Base-by-base conservation (phyloP, 768 basidiomycete genomes). In the Cyathus striatus region DNA sequence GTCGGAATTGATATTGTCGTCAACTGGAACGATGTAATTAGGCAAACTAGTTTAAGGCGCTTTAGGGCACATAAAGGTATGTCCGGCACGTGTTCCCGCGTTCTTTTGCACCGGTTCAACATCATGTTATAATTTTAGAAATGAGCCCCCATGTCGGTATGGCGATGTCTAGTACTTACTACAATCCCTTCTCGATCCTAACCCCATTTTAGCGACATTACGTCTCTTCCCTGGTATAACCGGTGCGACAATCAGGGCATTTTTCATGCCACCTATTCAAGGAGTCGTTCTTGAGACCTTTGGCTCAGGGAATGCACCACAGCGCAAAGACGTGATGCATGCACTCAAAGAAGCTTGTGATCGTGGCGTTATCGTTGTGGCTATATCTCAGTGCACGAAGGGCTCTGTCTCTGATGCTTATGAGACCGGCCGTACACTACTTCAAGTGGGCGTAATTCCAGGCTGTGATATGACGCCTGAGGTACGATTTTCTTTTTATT, bases 401-500 rank as follows among this genome's bases (percentile, higher is more conserved):
- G 94, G 94, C 6, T 75, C 84, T 3, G 93, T 97, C 6, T 86
- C 84, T 6, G 81, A 86, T 53, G 81, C 83, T 13, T 94, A 94
- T 51, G 82, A 87, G 63, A 85, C 86, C 10, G 90, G 87, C 3
- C 69, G 83, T 50, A 75, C 76, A 2, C 68, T 93, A 17, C 65
- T 81, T 24, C 72, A 79, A 37, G 74, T 68, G n/a, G 91, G 92
- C 0, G 83, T 94, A 16, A 76, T 93, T 10, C 75, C 88, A 0
- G 92, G 92, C 5, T 80, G 79, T 21, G 93, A 96, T 60, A 94
- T 95, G 92, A 96, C 93, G 1, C 89, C 91, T n/a, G 91, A 95
- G 78, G 90, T 89, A 46, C 5, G 55, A 10, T 22, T 17, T 20
- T 42, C 44, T 23, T 6, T 9, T 27, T 22, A 5, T n/a, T 12